Evolutionary conservation across 2,329 filamentous ascomycete genomes (phyloP).

Genomic region (Colletotrichum endophyticum): DNA sequence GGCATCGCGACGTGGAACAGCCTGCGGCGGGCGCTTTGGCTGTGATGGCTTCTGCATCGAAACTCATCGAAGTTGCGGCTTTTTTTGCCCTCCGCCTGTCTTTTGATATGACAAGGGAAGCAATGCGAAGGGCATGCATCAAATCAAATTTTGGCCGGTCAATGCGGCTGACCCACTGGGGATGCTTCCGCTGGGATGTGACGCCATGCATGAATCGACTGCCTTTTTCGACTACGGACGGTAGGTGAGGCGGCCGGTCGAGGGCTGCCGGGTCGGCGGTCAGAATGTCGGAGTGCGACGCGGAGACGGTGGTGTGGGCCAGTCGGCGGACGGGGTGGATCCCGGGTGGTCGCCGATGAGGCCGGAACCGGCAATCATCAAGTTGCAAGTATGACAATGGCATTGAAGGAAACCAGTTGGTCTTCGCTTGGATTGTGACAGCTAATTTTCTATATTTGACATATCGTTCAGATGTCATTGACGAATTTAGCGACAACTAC

Average conservation of each 20-base stretch:
- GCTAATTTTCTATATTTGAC: accelerated
- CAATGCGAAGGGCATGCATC: not conserved
- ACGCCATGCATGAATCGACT: not conserved
- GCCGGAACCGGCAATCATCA: not conserved
- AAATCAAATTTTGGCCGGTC: not conserved
- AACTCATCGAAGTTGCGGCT: not conserved
- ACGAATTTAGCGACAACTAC: not conserved
- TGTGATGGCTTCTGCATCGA: not conserved
- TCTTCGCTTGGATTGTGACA: not conserved
- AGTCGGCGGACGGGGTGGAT: not conserved
- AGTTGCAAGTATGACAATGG: not conserved
- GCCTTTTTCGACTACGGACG: not conserved
- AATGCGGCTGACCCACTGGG: constrained; percentile 5
- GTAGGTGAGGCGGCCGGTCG: no score
- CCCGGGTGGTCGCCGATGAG: not conserved
- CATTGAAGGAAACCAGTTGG: accelerated
- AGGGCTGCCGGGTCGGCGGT: not conserved
- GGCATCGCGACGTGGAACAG: not conserved
- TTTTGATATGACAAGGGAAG: not conserved
- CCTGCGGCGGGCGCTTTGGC: not conserved
- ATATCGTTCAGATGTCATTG: accelerated
- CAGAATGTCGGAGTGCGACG: not conserved
- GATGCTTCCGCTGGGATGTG: not conserved
- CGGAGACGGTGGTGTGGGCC: not conserved
- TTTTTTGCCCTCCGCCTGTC: not conserved